Evolutionary conservation across 2,329 filamentous ascomycete species (phyloP), one percentile per base, ranked within the genome.

Genomic region (Uncinocarpus reesii): DNA sequence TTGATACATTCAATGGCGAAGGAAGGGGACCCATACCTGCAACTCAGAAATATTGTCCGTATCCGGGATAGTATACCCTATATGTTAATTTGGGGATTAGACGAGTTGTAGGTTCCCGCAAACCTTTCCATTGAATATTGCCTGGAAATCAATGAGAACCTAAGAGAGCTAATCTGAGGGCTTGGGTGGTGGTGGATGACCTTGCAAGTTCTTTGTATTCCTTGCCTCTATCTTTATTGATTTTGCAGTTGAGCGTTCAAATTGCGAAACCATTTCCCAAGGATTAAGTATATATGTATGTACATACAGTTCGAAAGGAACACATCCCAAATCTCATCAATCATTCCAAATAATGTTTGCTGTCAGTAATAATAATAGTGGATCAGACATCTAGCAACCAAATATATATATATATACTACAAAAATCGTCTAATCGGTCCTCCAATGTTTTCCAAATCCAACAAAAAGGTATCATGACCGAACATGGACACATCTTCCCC

Each of bases 401-500:
- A n/a, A n/a, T n/a, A n/a, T n/a, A n/a, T n/a, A n/a, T n/a, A n/a
- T n/a, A n/a, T n/a, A n/a, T 6, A 43, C 16, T 68, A 90, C 57
- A 98, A 65, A 65, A 98, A 98, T 57, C 77, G 77, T 58, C 80
- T 81, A 40, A 98, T 71, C 42, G 81, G 85, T 0, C 87, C 88
- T 3, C 92, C 92, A 42, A 98, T 86, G 57, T 95, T 84, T 69
- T 95, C 81, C 49, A 96, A 68, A 67, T 98, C 92, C 36, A 98
- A 70, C 60, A 98, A 67, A 64, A 98, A 98, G 0, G 90, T 96
- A 63, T 98, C 92, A 61, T 98, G 92, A 0, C 92, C 92, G 63
- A 98, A 98, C 58, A 94, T 69, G 59, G 88, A 95, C 66, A 92
- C 79, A 68, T 96, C 88, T 69, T 96, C 87, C 28, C 89, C 92